Base-by-base conservation (phyloP, 495 filamentous ascomycete species). In the Podospora fimiseda region DNA sequence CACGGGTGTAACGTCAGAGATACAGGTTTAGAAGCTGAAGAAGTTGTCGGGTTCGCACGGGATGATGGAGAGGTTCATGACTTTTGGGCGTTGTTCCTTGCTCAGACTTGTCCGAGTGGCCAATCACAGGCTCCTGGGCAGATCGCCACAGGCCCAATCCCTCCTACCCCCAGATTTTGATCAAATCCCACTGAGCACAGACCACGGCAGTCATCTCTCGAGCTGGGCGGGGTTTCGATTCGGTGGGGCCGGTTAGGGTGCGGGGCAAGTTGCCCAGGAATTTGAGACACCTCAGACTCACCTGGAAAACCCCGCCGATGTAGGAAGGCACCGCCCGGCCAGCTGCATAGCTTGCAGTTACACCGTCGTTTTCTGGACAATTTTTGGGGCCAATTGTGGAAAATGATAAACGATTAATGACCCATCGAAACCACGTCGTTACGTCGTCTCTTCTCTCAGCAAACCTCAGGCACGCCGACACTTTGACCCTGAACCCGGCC, bases 1-100 rank as follows among this genome's bases (percentile, higher is more conserved):
- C 18, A 22, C 44, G 9, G 24, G 44, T 47, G 44, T 19, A 47
- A 47, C 44, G 23, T 47, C 44, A 47, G 27, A 33, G 27, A 33
- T 6, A 33, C 27, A 33, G 5, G 44, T 21, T 22, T 14, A n/a
- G 5, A 24, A 16, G 20, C 44, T n/a, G n/a, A 22, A 22, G 14
- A 13, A 14, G 44, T 15, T 30, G 23, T 47, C 44, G 44, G 24
- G 44, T 47, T 47, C 15, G 20, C 15, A 27, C 23, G 44, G 24
- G 21, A 18, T 7, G 23, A 9, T 15, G 20, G 44, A 23, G 23
- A 22, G 44, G 42, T 44, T 44, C 19, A 19, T 19, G 19, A 21
- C 13, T 6, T 18, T 9, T 14, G 14, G 2, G 20, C 30, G 43
- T 8, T 47, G 44, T 15, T 23, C 23, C 15, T 6, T 15, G 21